These are phyloP conservation scores for Phaeosphaeria sp. DNA, from an alignment of 2,329 filamentous ascomycete genomes.

Conservation along the genomic window DNA sequence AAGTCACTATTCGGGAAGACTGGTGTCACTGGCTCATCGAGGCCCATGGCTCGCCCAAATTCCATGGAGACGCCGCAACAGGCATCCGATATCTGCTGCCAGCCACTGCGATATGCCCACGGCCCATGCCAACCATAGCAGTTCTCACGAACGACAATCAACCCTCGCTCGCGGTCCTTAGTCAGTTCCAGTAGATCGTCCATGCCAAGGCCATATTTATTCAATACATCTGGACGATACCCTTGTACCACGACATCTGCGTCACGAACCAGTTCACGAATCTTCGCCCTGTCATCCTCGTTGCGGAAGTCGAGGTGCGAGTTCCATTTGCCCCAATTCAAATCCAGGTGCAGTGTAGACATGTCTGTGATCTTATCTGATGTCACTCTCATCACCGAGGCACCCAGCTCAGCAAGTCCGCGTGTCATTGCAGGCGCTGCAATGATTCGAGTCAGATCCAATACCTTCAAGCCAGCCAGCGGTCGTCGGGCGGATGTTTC, in stretches of 20 bases:
- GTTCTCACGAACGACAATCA: conserved; percentile 59
- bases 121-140: conserved; percentile 62
- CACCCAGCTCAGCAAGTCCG: conserved; percentile 55
- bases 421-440: conserved; percentile 55
- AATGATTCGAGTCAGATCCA: conserved; percentile 59
- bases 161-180: conserved; percentile 49
- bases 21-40: conserved; percentile 54
- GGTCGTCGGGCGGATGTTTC: conserved; percentile 47
- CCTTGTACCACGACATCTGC: conserved; percentile 61
- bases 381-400: conserved; percentile 56
- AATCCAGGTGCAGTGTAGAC: conserved; percentile 51
- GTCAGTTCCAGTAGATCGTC: conserved; percentile 52
- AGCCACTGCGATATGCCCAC: conserved; percentile 56
- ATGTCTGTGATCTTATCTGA: conserved; percentile 50
- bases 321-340: conserved; percentile 61
- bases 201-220: conserved; percentile 55
- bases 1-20: conserved; percentile 55
- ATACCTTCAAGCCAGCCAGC: conserved; percentile 57
- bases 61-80: conserved; percentile 53
- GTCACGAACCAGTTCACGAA: conserved; percentile 52
- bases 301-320: conserved; percentile 52
- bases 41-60: conserved; percentile 56
- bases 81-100: conserved; percentile 62
- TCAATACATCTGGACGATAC: conserved; percentile 57
- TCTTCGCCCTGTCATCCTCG: conserved; percentile 46